phyloP scores from a whole-genome alignment of 345 rosid genomes.

The Corchorus capsularis region DNA sequence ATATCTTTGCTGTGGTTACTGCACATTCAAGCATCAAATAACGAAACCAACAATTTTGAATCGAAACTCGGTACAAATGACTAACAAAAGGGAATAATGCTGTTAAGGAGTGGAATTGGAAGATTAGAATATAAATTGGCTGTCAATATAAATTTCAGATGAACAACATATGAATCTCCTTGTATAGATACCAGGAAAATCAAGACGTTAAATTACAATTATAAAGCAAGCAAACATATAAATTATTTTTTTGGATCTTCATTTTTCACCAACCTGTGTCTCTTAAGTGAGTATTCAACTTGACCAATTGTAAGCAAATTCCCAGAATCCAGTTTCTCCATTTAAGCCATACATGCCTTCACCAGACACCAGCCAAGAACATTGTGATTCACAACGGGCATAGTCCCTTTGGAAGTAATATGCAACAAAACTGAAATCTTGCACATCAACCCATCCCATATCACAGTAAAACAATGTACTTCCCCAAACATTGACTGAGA shows the following conservation, averaged over 20 bases:
- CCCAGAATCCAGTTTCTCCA: constrained; percentile 53
- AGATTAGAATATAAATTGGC: no score
- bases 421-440: constrained; percentile 41
- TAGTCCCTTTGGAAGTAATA: constrained; percentile 39
- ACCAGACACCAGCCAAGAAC: constrained; percentile 44
- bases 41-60: no score
- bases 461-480: constrained; percentile 53
- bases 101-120: no score
- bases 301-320: constrained; percentile 49
- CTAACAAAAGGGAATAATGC: no score
- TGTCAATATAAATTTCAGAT: no score
- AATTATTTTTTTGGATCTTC: background rate
- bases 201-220: background rate
- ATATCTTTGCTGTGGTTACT: no score
- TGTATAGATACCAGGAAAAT: no score
- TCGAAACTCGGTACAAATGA: no score
- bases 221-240: background rate
- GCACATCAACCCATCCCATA: constrained; percentile 41
- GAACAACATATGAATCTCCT: no score
- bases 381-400: constrained; percentile 33
- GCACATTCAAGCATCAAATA: no score
- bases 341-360: constrained; percentile 52
- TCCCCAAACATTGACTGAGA: constrained; percentile 36
- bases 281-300: background rate
- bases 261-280: background rate